Evolutionary conservation across 1,284 basidiomycete genomes (phyloP).

Genomic region (Microbotryum saponariae): DNA sequence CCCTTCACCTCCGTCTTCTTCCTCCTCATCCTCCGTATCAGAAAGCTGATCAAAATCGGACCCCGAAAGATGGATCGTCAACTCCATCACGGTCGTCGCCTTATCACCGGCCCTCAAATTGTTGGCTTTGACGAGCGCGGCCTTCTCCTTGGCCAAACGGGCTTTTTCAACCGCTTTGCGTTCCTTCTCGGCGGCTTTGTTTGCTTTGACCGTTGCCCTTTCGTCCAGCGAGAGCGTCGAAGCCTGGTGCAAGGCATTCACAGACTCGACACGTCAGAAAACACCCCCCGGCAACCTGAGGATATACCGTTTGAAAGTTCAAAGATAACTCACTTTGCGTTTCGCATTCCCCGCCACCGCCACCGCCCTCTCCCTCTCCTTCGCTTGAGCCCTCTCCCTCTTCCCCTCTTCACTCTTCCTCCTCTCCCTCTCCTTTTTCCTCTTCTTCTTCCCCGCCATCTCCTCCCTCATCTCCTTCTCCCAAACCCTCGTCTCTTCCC

Average conservation of each 20-base stretch:
- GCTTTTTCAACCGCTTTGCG: constrained; percentile 15
- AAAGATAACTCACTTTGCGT: background rate
- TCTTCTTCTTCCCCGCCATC: constrained; percentile 6
- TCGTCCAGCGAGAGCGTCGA: background rate
- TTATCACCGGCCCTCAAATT: constrained; percentile 21
- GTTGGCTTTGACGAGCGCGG: constrained; percentile 19
- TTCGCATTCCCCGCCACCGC: background rate
- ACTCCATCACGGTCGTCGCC: constrained; percentile 13
- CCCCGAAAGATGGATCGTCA: constrained; percentile 24
- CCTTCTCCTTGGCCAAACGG: background rate
- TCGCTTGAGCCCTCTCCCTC: background rate
- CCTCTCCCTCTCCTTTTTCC: background rate
- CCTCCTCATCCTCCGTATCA: background rate
- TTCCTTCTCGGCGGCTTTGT: constrained; percentile 14
- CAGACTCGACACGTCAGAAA: background rate
- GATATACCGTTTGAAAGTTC: too few species aligned
- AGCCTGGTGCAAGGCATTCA: background rate
- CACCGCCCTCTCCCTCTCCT: constrained; percentile 5
- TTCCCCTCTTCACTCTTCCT: background rate
- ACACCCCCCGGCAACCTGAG: background rate
- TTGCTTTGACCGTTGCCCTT: background rate
- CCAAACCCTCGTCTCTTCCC: too few species aligned
- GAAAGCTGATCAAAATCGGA: constrained; percentile 4
- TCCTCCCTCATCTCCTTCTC: constrained; percentile 5
- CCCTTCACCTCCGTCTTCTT: background rate